Conservation (phyloP, 73 alveolate genomes). For the Tetrahymena malaccensis region DNA sequence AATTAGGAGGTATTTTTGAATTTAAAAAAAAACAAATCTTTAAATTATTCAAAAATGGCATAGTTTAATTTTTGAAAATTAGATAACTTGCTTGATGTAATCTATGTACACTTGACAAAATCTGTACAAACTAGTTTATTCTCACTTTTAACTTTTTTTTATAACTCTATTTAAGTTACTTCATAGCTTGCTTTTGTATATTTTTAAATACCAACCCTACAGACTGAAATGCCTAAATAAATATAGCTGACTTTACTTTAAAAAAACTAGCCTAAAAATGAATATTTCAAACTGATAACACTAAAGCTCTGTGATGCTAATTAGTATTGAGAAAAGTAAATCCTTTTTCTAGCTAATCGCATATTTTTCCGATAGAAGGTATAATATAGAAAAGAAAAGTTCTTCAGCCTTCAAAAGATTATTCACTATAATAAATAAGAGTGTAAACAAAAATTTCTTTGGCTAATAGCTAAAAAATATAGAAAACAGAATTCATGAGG, state of each 20-base stretch:
- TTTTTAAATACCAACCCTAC: background rate
- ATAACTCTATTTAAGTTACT: too few relatives aligned
- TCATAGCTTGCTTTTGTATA: background rate
- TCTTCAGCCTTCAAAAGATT: background rate
- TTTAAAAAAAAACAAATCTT: background rate
- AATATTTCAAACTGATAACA: background rate
- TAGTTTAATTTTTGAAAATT: background rate
- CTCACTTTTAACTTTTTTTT: background rate
- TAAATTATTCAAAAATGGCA: background rate
- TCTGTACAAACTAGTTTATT: too few relatives aligned
- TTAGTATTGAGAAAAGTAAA: background rate
- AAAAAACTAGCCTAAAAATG: background rate
- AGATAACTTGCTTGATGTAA: background rate
- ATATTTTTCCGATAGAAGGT: background rate
- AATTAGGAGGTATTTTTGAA: background rate
- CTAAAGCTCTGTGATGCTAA: background rate
- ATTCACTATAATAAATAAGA: background rate
- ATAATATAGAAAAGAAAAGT: background rate
- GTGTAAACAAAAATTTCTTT: background rate
- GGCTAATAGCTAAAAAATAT: background rate
- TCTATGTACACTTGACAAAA: background rate
- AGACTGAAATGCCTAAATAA: background rate
- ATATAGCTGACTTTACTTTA: background rate
- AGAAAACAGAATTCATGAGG: background rate
- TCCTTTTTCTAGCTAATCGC: background rate